These are phyloP conservation scores for Trichoderma asperellum DNA, from an alignment of 2,329 filamentous ascomycete genomes.

Conservation along the genomic window DNA sequence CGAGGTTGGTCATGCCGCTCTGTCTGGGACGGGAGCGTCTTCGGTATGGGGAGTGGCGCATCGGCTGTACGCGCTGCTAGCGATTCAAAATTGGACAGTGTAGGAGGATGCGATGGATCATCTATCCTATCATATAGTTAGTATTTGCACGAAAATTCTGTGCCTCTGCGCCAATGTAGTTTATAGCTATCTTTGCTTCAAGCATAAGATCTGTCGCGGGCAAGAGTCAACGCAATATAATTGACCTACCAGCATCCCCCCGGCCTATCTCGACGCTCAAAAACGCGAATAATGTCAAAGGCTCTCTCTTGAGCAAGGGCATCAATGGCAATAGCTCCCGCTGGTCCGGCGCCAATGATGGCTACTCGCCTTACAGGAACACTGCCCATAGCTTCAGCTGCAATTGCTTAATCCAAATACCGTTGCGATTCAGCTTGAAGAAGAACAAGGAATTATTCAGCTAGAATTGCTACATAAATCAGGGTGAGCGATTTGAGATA, in stretches of 20 bases:
- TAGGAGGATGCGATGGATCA: slow-evolving; percentile 44
- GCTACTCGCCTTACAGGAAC: slow-evolving; percentile 50
- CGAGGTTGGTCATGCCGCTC: slow-evolving; percentile 50
- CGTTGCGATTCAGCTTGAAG: neutral
- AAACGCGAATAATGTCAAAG: slow-evolving; percentile 64
- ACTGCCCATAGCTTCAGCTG: slow-evolving; percentile 25
- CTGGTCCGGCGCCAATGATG: slow-evolving; percentile 64
- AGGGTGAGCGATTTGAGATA: neutral
- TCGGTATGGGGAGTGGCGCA: slow-evolving; percentile 51
- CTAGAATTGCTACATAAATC: neutral
- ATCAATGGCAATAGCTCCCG: slow-evolving; percentile 63
- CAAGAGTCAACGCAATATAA: neutral
- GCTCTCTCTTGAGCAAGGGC: slow-evolving; percentile 61
- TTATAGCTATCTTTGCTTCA: neutral
- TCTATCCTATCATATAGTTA: slow-evolving; percentile 47
- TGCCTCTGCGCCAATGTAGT: neutral
- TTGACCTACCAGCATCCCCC: slow-evolving; percentile 63
- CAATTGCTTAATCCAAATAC: neutral
- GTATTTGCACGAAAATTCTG: neutral
- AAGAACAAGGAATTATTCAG: neutral
- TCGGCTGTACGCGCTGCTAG: slow-evolving; percentile 57
- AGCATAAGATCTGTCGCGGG: neutral
- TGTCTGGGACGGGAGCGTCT: slow-evolving; percentile 50
- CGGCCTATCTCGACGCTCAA: slow-evolving; percentile 61
- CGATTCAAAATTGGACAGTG: slow-evolving; percentile 49